Base-by-base conservation (phyloP, 164 flowering plant genomes). In the Umbellularia californica region DNA sequence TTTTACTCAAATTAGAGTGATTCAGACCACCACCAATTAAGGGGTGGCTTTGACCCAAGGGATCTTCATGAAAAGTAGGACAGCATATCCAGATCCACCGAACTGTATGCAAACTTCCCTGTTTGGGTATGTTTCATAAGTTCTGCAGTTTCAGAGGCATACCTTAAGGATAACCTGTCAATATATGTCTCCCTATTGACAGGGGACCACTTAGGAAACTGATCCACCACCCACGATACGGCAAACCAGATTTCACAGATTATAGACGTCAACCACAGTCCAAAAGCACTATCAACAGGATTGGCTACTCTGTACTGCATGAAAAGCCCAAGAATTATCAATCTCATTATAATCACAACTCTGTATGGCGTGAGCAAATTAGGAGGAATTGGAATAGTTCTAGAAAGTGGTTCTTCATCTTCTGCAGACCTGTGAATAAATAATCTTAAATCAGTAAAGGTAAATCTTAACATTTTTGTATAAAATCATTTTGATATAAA, bases 181-280 rank as follows among this genome's bases (percentile, higher is more conserved):
- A 84, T 71, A 68, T 71, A 90, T 65, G 97, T 88, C 58, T 80
- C 92, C 72, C 97, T 78, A 74, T 86, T 86, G 47, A 92, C 72
- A 11, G 98, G 98, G 82, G 70, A 84, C 98, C 98, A 95, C 75
- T 95, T 95, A 58, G 98, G 98, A 81, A 95, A 95, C 85, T 93
- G 97, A 89, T 95, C 98, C 84, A 95, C 82, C 73, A 92, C 89
- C 98, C 97, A 92, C 12, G 98, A 92, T 50, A 90, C 69, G 65
- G 97, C 99, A 77, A 95, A 95, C 99, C 97, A 95, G 80, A 95
- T 91, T 87, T 95, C 99, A 72, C 99, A 95, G 75, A 93, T 93
- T 74, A 95, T 83, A 77, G 99, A 95, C 73, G 97, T 93, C 72
- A 93, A 86, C 99, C 97, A 95, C 65, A 93, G 88, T 55, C 89